Evolutionary conservation across 805 yeast species (phyloP).

Genomic region (Saccharomycopsis fibuligera): DNA sequence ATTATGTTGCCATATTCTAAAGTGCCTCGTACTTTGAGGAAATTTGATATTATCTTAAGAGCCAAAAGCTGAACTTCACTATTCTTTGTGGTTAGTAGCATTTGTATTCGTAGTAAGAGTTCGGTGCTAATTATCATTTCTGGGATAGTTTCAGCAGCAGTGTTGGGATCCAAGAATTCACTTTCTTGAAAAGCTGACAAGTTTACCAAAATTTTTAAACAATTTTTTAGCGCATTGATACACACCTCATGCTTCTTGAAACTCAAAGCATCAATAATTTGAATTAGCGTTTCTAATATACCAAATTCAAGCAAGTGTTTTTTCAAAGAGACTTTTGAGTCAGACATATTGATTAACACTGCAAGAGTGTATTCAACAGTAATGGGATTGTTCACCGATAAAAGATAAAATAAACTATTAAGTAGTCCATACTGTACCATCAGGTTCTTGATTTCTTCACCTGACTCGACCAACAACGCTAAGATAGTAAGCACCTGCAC

Average conservation of each 20-base stretch:
- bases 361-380: slow-evolving; percentile 3
- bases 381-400: background rate
- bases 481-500: background rate
- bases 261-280: background rate
- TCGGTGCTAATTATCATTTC: background rate
- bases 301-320: slow-evolving; percentile 5
- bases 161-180: background rate
- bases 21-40: too few species aligned
- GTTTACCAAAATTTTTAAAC: slow-evolving; percentile 2
- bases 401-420: background rate
- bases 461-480: background rate
- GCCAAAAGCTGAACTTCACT: background rate
- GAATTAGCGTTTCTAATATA: background rate
- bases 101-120: background rate
- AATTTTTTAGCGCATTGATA: background rate
- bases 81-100: background rate
- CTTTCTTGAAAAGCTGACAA: background rate
- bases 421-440: background rate
- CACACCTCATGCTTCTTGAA: background rate
- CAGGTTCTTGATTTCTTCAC: background rate
- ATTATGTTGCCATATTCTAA: too few species aligned
- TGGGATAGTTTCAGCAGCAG: background rate
- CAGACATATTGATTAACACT: slow-evolving; percentile 3
- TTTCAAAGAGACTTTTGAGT: background rate
- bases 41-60: background rate